Base-by-base conservation (phyloP, 164 flowering plant species). In the Cinnamomum micranthum region DNA sequence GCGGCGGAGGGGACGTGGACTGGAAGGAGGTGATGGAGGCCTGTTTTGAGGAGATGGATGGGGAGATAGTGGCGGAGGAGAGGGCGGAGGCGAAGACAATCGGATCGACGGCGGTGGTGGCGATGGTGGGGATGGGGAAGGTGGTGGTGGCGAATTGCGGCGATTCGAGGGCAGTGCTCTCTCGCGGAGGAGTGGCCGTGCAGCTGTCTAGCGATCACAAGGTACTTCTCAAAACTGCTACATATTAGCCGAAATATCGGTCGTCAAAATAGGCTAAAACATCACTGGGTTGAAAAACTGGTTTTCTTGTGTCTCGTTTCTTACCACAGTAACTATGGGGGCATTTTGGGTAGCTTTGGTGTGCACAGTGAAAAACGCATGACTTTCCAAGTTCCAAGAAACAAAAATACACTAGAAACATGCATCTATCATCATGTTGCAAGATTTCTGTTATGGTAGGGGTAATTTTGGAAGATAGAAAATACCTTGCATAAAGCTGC, bases 91-190 rank as follows among this genome's bases (percentile, higher is more conserved):
- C 71, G 7, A 77, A 72, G 75, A 77, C 86, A 33, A 76, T 88
- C 3, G 97, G 97, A 27, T 88, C 97, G n/a, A 90, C 98, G 65
- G 95, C 90, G 50, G 89, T 90, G 68, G 92, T 89, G 74, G 94
- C 88, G 55, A 81, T 91, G 80, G 88, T 93, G 13, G 88, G 87
- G 22, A 68, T 52, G 74, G 86, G 86, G 31, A 82, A 74, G 74
- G 25, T 92, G 35, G 88, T 92, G 41, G 95, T 91, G 41, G 94
- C 94, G 1, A 94, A 92, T 65, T 92, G 98, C 64, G 95, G 98
- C 13, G 97, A 94, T 72, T 91, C 93, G 0, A 86, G 97, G 69
- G 98, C 92, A 7, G 97, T 92, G 55, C 35, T 94, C 2, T 85
- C 80, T 0, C 83, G 94, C 0, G 87, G 78, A 12, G 93, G 94